Evolutionary conservation across 2,329 filamentous ascomycete species (phyloP), one percentile per base, ranked within the genome.

Genomic region (Trichoderma sp.): DNA sequence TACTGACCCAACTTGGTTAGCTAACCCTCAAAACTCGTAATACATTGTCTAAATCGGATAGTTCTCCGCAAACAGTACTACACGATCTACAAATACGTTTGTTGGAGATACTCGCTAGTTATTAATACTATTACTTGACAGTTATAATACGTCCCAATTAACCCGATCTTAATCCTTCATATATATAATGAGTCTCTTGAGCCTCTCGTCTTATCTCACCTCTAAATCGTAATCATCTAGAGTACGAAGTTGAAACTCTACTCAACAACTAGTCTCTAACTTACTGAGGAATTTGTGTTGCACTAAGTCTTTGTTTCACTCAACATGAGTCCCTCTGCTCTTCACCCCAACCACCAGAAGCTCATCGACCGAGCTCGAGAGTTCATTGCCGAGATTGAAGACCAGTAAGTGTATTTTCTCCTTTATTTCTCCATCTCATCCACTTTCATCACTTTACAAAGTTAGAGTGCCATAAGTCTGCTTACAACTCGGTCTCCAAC

Each of bases 11-110:
- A 43, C 19, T n/a, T n/a, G 3, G 40, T n/a, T 43, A 43, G 40
- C 40, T 19, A n/a, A n/a, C n/a, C 0, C 7, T 19, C 2, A 4
- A 3, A n/a, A 3, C 3, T 8, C 10, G 7, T 16, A n/a, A n/a
- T 43, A n/a, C 40, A n/a, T n/a, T 8, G 7, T 19, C 40, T 3
- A 8, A 43, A n/a, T 43, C 6, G 19, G 19, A 16, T 8, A 43
- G 7, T 10, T 43, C 16, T n/a, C 19, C 14, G 40, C 6, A 43
- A 10, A 2, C 11, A 35, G n/a, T n/a, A 16, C 40, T 43, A 2
- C 19, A 43, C 3, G 19, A 43, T 43, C 19, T n/a, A n/a, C 19
- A n/a, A n/a, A 16, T n/a, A 43, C 1, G 16, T 7, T 8, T 1
- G 40, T 7, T 13, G 1, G n/a, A 8, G 6, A 40, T 40, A 40